phyloP scores from a whole-genome alignment of 495 filamentous ascomycete genomes.

The Penicillium turbatum region DNA sequence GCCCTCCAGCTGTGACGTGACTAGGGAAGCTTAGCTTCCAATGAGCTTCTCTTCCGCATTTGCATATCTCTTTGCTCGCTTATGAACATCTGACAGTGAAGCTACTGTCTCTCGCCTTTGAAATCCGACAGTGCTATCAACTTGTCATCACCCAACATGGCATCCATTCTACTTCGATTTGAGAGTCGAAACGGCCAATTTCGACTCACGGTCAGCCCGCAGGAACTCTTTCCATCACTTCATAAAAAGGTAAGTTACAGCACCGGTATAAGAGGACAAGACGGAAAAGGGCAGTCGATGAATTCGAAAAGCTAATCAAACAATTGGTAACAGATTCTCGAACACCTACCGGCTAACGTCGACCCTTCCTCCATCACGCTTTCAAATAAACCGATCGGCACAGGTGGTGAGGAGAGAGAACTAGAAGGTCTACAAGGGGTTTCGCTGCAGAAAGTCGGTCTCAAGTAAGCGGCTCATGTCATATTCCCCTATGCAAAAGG shows the following conservation, averaged over 20 bases:
- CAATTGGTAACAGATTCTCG: constrained; percentile 46
- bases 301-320: constrained; percentile 1
- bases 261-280: not conserved
- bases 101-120: not conserved
- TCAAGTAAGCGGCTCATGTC: constrained; percentile 51
- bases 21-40: constrained; percentile 21
- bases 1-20: constrained; percentile 27
- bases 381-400: constrained; percentile 73
- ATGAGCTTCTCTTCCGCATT: constrained; percentile 4
- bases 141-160: constrained; percentile 26
- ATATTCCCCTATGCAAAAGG: not conserved
- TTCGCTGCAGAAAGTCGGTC: constrained; percentile 63
- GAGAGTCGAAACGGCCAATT: constrained; percentile 56
- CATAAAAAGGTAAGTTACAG: constrained; percentile 35
- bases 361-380: constrained; percentile 71
- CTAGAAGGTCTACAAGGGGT: constrained; percentile 63
- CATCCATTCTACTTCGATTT: constrained; percentile 49
- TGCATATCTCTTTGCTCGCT: constrained; percentile 3
- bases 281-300: not conserved
- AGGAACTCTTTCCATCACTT: constrained; percentile 44
- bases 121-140: not conserved
- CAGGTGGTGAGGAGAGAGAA: constrained; percentile 66
- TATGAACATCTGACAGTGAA: not conserved
- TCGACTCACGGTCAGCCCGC: constrained; percentile 45
- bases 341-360: constrained; percentile 62